Base-by-base conservation (phyloP, 2,329 filamentous ascomycete genomes). In the Cryphonectria carpinicola region DNA sequence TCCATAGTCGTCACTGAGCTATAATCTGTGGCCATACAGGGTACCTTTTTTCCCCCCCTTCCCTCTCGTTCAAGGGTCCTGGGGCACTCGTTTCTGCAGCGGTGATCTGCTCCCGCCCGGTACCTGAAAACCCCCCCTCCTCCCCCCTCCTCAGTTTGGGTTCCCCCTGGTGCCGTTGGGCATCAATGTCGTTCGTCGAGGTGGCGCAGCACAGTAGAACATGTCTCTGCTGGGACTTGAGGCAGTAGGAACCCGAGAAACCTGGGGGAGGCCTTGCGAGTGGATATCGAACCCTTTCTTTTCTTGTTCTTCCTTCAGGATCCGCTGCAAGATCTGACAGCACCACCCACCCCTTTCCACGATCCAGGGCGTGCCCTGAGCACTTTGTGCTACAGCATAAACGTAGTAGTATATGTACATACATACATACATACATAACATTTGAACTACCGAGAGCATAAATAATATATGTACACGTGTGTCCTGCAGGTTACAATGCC, bases 91-190 rank as follows among this genome's bases (percentile, higher is more conserved):
- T 61, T 61, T 61, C 28, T 32, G 56, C 32, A 22, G 58, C 32
- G 58, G 14, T 39, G 58, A 61, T 61, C 58, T 39, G 58, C 35
- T 61, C 19, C 58, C 58, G 58, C 19, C 58, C 54, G 54, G 54
- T 61, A 39, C 58, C 58, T 61, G 58, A 61, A 61, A 39, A 32
- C 4, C 3, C 22, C 60, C 32, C 28, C 13, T 39, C 41, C 60
- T 13, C 19, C 61, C 62, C 25, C 8, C 25, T 43, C 28, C 35
- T 37, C n/a, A 6, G 19, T 37, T n/a, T 49, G 46, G 46, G 46
- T 49, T n/a, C 46, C 58, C 32, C 32, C 32, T 49, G 39, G 62
- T 35, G 62, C 35, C 62, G 70, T 72, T 70, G 70, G 67, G 68
- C 67, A 70, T 60, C 70, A 72, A 72, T 54, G 65, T 49, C 25